Evolutionary conservation across 1,284 basidiomycete genomes (phyloP), one percentile per base, ranked within the genome.

Genomic region (Ceratorhiza oryzae-sativae): DNA sequence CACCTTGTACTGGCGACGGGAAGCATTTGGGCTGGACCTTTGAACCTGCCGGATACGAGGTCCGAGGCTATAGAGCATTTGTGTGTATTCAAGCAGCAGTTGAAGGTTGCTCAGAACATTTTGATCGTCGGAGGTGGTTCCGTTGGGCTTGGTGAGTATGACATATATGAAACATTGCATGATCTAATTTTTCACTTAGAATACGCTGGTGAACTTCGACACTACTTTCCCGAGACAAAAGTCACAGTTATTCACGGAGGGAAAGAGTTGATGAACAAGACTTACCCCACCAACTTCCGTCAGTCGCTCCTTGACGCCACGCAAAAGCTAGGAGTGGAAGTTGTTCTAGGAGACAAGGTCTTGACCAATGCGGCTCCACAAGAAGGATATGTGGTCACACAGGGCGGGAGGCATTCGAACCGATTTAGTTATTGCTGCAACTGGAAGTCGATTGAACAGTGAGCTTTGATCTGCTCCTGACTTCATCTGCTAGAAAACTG

Each of bases 231-330:
- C 1, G 77, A 81, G n/a, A 90, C 86, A 79, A 83, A 84, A 72
- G 84, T 91, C 15, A 90, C 89, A 1, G 83, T 92, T 46, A 84
- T 90, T 1, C 89, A 92, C 20, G 82, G 83, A 34, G 81, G 82
- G 25, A 73, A 76, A 0, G 78, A 81, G 25, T 84, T 90, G 10
- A 80, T 92, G 60, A 91, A 89, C 76, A 75, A 79, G 0, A 77
- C 82, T 0, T 92, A 91, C 76, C 84, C 88, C 0, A 78, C 81
- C 30, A 84, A 84, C 73, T 86, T 85, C 79, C 84, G 90, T 46
- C 81, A 80, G 23, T 81, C 80, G 30, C 77, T 87, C 1, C 83
- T 82, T 53, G 78, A 79, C 4, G 82, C 82, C 39, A 75, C 87
- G 1, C 77, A 76, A 12, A 78, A 78, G 1, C 81, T 83, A 1